These are phyloP conservation scores for Trichoderma virens DNA, from an alignment of 495 filamentous ascomycete species.

Conservation along the genomic window DNA sequence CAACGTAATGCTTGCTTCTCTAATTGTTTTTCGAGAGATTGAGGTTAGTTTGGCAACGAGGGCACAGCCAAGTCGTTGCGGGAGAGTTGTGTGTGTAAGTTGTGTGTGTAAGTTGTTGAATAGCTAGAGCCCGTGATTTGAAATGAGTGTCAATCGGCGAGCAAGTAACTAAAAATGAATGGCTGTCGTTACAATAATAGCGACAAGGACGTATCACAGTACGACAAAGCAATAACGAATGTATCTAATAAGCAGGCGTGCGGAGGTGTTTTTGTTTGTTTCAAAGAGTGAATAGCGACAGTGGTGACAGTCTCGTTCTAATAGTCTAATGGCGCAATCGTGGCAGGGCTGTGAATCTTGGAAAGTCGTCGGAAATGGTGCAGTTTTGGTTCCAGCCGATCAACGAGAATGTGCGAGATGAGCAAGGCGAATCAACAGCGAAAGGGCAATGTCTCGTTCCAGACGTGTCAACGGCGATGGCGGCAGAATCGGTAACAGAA, in stretches of 20 bases:
- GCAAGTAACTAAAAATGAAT: not conserved
- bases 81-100: not conserved
- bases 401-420: not conserved
- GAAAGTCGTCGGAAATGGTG: not conserved
- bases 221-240: not conserved
- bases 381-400: not conserved
- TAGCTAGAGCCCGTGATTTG: not conserved
- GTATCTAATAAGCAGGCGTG: not conserved
- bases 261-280: not conserved
- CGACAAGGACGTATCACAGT: not conserved
- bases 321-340: not conserved
- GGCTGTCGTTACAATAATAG: not conserved
- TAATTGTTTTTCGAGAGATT: not conserved
- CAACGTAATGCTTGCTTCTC: not conserved
- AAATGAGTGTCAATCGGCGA: not conserved
- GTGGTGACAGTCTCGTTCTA: not conserved
- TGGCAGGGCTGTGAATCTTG: not conserved
- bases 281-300: not conserved
- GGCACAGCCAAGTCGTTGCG: not conserved
- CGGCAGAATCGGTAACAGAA: not conserved
- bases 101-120: not conserved
- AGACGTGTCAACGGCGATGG: conserved; percentile 2
- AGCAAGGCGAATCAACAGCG: not conserved
- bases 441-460: not conserved
- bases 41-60: not conserved